Percentiles rank a stretch among this genome's conserved stretches.
phyloP scores from a whole-genome alignment of 1,284 basidiomycete genomes.

The Cryptococcus hybrid region DNA sequence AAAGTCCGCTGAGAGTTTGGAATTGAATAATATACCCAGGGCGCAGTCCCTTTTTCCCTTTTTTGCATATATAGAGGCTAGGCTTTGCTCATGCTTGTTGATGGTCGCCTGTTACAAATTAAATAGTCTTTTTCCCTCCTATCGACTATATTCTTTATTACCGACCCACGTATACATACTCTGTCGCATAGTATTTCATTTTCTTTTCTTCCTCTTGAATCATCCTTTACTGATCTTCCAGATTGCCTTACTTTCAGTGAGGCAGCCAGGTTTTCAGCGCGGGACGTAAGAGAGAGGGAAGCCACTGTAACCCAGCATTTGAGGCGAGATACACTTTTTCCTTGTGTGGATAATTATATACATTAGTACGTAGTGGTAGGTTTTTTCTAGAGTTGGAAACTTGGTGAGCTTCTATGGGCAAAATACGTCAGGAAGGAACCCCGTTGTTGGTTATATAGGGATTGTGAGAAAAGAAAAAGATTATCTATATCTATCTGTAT shows the following conservation, averaged over 20 bases:
- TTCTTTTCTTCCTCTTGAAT: conserved; percentile 3
- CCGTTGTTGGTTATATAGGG: background rate
- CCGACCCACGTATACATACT: background rate
- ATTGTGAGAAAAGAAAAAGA: background rate
- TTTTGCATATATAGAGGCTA: conserved; percentile 4
- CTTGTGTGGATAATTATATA: background rate
- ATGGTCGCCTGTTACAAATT: background rate
- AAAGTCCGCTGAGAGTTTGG: background rate
- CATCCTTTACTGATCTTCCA: background rate
- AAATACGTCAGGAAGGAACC: background rate
- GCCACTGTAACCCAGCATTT: conserved; percentile 1
- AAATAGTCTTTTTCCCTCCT: background rate
- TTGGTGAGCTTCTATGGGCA: background rate
- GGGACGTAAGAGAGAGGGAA: background rate
- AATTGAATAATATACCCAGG: background rate
- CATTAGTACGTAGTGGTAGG: background rate
- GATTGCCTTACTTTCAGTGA: background rate
- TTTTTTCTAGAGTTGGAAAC: conserved; percentile 1
- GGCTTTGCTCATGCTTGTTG: conserved; percentile 1
- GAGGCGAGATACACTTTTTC: background rate
- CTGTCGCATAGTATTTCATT: conserved; percentile 3
- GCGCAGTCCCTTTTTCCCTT: background rate
- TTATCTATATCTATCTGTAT: conserved; percentile 13
- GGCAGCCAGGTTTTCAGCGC: background rate
- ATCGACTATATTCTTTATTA: background rate